Evolutionary conservation across 768 basidiomycete genomes (phyloP).

Genomic region (Tubosaeta sp.): DNA sequence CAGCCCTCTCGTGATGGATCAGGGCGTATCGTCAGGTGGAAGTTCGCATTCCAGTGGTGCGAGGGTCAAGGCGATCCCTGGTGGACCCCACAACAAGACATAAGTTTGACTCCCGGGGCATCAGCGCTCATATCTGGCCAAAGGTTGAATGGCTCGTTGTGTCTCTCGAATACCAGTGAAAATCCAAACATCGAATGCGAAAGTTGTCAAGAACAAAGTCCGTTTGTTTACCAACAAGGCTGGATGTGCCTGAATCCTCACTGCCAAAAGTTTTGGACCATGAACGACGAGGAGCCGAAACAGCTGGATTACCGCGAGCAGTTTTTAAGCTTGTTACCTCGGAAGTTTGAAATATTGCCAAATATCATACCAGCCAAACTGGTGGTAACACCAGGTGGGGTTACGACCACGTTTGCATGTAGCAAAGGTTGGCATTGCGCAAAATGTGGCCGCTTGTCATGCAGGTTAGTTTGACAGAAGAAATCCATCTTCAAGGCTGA

Average conservation of each 20-base stretch:
- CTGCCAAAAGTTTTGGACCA: conserved; percentile 56
- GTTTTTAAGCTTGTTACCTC: conserved; percentile 42
- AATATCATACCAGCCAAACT: conserved; percentile 39
- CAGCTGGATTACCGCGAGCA: conserved; percentile 43
- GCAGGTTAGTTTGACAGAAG: conserved; percentile 45
- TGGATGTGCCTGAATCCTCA: conserved; percentile 64
- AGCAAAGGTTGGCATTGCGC: conserved; percentile 68
- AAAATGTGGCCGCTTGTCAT: conserved; percentile 67
- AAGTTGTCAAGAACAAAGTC: conserved; percentile 42
- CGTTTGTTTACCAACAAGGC: conserved; percentile 48
- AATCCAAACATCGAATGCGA: conserved; percentile 32
- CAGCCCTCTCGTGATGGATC: conserved; percentile 45
- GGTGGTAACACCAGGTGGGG: conserved; percentile 24
- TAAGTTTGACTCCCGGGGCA: not conserved
- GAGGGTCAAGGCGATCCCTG: conserved; percentile 59
- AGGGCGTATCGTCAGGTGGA: conserved; percentile 66
- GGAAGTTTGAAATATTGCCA: conserved; percentile 30
- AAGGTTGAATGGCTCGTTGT: not conserved
- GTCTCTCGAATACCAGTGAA: not conserved
- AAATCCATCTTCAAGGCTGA: conserved; percentile 1
- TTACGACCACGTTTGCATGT: conserved; percentile 52
- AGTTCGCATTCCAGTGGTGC: conserved; percentile 85
- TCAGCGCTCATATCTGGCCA: not conserved
- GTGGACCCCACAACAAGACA: conserved; percentile 34
- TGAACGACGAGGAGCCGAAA: conserved; percentile 27